These are phyloP conservation scores for Colletotrichum sp. DNA, from an alignment of 2,329 filamentous ascomycete species.

Conservation along the genomic window DNA sequence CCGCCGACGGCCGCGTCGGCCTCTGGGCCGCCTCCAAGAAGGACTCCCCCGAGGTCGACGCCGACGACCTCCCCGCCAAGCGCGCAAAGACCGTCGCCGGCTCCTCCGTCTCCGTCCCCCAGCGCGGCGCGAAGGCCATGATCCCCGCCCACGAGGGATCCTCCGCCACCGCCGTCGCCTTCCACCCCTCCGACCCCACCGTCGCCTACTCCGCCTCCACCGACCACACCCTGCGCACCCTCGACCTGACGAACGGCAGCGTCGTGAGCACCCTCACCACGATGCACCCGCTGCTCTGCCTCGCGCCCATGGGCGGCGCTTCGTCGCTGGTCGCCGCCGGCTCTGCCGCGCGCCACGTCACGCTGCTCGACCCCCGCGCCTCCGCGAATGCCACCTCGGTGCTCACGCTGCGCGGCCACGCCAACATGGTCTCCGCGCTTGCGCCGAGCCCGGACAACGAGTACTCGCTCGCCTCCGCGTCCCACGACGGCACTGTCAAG, in stretches of 20 bases:
- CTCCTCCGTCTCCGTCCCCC: constrained; percentile 54
- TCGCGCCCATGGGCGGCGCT: constrained; percentile 74
- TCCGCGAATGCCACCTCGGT: constrained; percentile 78
- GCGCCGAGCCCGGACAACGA: constrained; percentile 65
- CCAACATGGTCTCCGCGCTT: constrained; percentile 65
- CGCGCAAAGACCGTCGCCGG: constrained; percentile 69
- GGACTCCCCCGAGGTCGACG: constrained; percentile 75
- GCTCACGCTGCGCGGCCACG: constrained; percentile 91
- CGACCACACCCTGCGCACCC: constrained; percentile 89
- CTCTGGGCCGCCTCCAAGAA: constrained; percentile 86
- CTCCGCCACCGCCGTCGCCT: constrained; percentile 79
- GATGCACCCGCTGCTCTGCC: constrained; percentile 80
- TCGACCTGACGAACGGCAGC: constrained; percentile 82
- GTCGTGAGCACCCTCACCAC: constrained; percentile 85
- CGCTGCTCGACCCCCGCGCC: constrained; percentile 87
- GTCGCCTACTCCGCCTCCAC: constrained; percentile 91
- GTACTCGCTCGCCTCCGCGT: constrained; percentile 86
- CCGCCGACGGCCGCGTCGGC: constrained; percentile 82
- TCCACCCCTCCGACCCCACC: constrained; percentile 83
- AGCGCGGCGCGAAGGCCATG: constrained; percentile 80
- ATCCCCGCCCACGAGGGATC: constrained; percentile 76
- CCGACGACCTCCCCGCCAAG: constrained; percentile 76
- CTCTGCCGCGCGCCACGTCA: constrained; percentile 85
- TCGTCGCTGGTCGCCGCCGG: constrained; percentile 71
- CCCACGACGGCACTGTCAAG: constrained; percentile 89